Conservation (phyloP, 176 grass and related monocot species). For the Olyra latifolia region DNA sequence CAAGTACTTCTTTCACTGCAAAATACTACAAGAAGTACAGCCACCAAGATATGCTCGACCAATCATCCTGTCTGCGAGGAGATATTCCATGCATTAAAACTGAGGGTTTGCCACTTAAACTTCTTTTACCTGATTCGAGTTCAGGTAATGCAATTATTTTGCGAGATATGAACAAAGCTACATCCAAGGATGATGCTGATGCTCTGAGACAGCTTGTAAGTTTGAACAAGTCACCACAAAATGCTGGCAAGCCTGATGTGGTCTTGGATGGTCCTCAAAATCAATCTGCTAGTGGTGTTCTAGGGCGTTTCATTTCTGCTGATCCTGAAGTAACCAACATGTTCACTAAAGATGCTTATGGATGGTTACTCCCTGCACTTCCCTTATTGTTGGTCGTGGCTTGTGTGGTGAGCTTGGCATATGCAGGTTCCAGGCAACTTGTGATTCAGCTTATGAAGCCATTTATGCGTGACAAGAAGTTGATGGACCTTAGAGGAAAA, state of each 20-base stretch:
- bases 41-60: constrained; percentile 48
- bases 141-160: constrained; percentile 37
- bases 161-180: constrained; percentile 37
- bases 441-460: constrained; percentile 35
- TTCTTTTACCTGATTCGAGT: constrained; percentile 51
- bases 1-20: constrained; percentile 66
- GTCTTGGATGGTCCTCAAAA: constrained; percentile 31
- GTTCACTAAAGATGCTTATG: constrained; percentile 20
- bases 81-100: constrained; percentile 57
- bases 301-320: constrained; percentile 23
- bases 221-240: constrained; percentile 2
- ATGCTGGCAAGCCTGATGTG: constrained; percentile 17
- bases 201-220: constrained; percentile 2
- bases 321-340: constrained; percentile 23
- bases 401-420: constrained; percentile 39
- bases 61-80: constrained; percentile 45
- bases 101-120: constrained; percentile 32
- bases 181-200: constrained; percentile 19
- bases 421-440: constrained; percentile 34
- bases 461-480: constrained; percentile 45
- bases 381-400: constrained; percentile 29
- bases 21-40: constrained; percentile 51
- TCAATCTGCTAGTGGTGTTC: constrained; percentile 29
- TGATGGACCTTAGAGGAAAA: constrained; percentile 39
- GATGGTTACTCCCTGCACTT: constrained; percentile 45